Evolutionary conservation across 768 basidiomycete genomes (phyloP).

Genomic region (Rhodotorula babjevae): DNA sequence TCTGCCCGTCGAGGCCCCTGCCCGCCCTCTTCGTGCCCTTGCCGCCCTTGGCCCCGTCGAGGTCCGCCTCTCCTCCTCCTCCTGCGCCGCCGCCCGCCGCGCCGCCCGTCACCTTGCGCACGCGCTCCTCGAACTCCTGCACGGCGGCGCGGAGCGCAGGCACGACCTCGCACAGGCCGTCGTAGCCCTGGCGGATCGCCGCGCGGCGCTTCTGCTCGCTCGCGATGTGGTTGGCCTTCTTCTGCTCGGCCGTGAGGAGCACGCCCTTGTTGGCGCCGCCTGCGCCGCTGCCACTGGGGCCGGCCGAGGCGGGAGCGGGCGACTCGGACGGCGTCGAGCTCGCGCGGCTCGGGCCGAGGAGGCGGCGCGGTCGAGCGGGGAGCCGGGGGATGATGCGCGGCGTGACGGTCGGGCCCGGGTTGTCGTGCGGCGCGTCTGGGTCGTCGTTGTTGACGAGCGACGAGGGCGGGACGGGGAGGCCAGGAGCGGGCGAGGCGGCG

Average conservation of each 20-base stretch:
- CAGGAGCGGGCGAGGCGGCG: background rate
- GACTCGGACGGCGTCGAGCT: background rate
- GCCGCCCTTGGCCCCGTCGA: background rate
- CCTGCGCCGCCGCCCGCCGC: background rate
- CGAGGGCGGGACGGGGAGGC: background rate
- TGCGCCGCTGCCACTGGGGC: no score
- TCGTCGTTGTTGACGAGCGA: background rate
- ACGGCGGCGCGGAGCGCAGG: conserved; percentile 78
- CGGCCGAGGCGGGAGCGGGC: background rate
- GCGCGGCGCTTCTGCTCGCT: conserved; percentile 90
- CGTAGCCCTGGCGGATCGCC: conserved; percentile 83
- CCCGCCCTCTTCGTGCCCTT: conserved; percentile 39
- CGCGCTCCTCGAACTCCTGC: conserved; percentile 63
- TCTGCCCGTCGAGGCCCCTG: conserved; percentile 44
- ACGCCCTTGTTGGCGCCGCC: background rate
- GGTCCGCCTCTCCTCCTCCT: background rate
- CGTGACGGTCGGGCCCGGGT: background rate
- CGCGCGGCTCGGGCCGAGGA: background rate
- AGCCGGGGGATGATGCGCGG: conserved; percentile 15
- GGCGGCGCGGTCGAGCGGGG: background rate
- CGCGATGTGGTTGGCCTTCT: conserved; percentile 59
- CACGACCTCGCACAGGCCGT: conserved; percentile 75
- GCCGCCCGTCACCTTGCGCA: conserved; percentile 5
- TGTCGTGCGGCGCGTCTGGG: background rate
- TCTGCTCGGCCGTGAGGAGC: conserved; percentile 36